Evolutionary conservation across 139 green algal species (phyloP).

Genomic region (Chlamydomonas sp.): DNA sequence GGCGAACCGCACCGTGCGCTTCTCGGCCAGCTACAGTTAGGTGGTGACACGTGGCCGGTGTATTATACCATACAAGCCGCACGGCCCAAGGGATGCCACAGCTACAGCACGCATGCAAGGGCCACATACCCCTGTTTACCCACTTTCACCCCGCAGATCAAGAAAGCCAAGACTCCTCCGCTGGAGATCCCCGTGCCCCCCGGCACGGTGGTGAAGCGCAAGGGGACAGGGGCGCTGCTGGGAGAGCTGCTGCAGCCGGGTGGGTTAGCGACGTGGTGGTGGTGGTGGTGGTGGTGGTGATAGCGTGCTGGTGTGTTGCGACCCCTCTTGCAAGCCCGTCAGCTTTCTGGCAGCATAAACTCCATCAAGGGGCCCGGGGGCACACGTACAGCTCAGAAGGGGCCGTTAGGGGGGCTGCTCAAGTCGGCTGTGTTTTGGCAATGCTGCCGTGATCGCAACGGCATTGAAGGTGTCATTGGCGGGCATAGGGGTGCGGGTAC

Average conservation of each 20-base stretch:
- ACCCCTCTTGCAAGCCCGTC: not conserved
- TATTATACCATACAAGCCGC: too few species aligned
- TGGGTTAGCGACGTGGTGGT: slow-evolving; percentile 1
- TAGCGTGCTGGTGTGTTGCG: not conserved
- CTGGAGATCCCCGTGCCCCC: slow-evolving; percentile 72
- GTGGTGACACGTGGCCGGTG: too few species aligned
- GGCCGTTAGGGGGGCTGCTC: too few species aligned
- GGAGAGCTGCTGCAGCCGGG: slow-evolving; percentile 74
- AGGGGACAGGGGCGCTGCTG: slow-evolving; percentile 64
- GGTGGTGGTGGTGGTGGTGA: not conserved
- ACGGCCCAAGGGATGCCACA: not conserved
- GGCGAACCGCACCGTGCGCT: too few species aligned
- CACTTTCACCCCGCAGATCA: slow-evolving; percentile 2
- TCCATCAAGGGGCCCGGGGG: too few species aligned
- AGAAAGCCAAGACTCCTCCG: slow-evolving; percentile 54
- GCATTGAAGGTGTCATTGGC: too few species aligned
- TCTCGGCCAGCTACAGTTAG: too few species aligned
- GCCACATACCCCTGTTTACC: not conserved
- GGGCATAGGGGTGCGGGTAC: not conserved
- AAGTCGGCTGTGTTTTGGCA: too few species aligned
- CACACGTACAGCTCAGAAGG: too few species aligned
- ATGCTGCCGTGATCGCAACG: too few species aligned
- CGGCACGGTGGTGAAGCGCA: slow-evolving; percentile 81
- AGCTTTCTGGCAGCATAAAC: too few species aligned
- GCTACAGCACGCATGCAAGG: not conserved